These are phyloP conservation scores for Pythium plurisporium DNA, from an alignment of 352 stramenopile species.

Conservation along the genomic window DNA sequence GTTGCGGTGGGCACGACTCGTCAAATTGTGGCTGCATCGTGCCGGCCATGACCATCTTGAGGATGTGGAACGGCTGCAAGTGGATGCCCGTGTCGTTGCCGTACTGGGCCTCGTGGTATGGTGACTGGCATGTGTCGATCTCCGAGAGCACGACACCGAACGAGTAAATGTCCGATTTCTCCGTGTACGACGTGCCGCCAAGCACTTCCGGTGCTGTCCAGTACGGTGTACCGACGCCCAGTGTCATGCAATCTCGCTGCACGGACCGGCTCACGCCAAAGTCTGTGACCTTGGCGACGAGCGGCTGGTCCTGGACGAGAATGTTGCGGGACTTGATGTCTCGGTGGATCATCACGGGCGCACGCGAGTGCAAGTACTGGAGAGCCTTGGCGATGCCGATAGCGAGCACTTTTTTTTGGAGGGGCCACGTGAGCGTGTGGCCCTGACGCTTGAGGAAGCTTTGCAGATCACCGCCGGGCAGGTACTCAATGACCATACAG, in stretches of 20 bases:
- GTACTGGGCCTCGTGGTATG: conserved; percentile 22
- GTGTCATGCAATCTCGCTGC: conserved; percentile 28
- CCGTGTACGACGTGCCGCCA: conserved; percentile 38
- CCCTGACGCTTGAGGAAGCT: conserved; percentile 16
- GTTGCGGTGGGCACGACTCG: conserved; percentile 27
- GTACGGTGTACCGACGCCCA: conserved; percentile 75
- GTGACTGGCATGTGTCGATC: conserved; percentile 17
- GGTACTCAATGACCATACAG: conserved; percentile 24
- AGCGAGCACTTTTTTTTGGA: conserved; percentile 40
- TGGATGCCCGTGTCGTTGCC: conserved; percentile 9
- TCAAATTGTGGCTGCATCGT: conserved; percentile 38
- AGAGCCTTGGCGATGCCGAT: conserved; percentile 42
- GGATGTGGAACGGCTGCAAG: conserved; percentile 47
- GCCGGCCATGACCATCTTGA: conserved; percentile 42
- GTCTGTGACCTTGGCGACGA: conserved; percentile 74
- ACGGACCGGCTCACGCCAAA: conserved; percentile 59
- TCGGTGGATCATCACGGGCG: conserved; percentile 37
- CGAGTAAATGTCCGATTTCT: conserved; percentile 67
- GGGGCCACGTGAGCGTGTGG: conserved; percentile 30
- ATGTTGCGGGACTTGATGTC: conserved; percentile 60
- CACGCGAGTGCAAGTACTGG: conserved; percentile 37
- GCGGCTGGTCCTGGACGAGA: conserved; percentile 20
- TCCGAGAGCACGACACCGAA: conserved; percentile 21
- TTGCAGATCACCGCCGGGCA: conserved; percentile 23
- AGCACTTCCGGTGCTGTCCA: conserved; percentile 81